These are phyloP conservation scores for Bryoglossum gracile DNA, from an alignment of 495 filamentous ascomycete genomes.

Conservation along the genomic window DNA sequence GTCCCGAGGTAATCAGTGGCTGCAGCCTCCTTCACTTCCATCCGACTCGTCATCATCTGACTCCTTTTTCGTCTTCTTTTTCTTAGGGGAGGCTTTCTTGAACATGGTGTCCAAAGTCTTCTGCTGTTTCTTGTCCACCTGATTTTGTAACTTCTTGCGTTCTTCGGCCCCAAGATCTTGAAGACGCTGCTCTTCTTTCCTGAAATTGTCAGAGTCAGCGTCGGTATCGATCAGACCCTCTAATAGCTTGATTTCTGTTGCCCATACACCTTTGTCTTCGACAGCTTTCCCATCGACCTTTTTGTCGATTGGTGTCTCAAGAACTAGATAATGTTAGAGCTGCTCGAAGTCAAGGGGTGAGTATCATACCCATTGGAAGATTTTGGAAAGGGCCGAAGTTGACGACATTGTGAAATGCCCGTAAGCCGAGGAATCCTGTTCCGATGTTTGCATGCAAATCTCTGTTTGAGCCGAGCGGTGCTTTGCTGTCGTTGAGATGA, in stretches of 20 bases:
- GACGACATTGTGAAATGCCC: conserved; percentile 85
- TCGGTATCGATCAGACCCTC: conserved; percentile 84
- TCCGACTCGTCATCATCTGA: conserved; percentile 12
- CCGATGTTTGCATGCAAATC: conserved; percentile 95
- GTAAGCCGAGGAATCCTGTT: conserved; percentile 80
- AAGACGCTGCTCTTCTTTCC: conserved; percentile 51
- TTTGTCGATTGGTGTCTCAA: conserved; percentile 88
- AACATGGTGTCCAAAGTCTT: conserved; percentile 32
- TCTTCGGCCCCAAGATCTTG: conserved; percentile 61
- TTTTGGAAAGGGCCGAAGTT: conserved; percentile 71
- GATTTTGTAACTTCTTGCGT: conserved; percentile 65
- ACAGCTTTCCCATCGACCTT: conserved; percentile 45
- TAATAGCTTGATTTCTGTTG: conserved; percentile 79
- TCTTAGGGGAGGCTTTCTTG: conserved; percentile 41
- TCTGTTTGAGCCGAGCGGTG: conserved; percentile 65
- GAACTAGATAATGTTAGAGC: no score
- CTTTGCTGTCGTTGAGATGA: conserved; percentile 92
- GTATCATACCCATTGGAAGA: conserved; percentile 85
- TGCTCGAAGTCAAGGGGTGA: no score
- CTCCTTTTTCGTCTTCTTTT: conserved; percentile 43
- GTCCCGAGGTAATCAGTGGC: no score
- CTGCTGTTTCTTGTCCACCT: conserved; percentile 63
- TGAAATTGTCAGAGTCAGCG: conserved; percentile 61
- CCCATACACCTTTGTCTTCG: conserved; percentile 73
- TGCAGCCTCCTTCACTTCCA: conserved; percentile 19